Evolutionary conservation across 2,329 filamentous ascomycete species (phyloP), one percentile per base, ranked within the genome.

Genomic region (Diaporthe batatas): DNA sequence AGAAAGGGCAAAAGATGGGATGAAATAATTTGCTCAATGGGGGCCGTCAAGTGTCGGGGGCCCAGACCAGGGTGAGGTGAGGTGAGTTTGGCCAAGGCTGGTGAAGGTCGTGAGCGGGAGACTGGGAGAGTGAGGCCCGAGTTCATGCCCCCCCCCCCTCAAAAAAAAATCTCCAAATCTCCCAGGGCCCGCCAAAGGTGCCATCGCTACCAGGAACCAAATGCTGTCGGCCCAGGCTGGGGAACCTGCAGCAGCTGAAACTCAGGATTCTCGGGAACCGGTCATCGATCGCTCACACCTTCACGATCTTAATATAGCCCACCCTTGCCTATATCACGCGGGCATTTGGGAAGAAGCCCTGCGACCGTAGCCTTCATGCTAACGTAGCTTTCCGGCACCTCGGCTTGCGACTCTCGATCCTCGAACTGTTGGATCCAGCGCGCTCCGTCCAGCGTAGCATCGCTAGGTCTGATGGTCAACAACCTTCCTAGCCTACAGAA

Each of bases 211-310:
- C 34, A 62, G 62, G 62, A 39, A 67, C 18, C 44, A 51, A 14
- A 51, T 42, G 42, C 44, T 62, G 68, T n/a, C 68, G 49, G 68
- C 55, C 44, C 36, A 57, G 62, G 47, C 49, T 70, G 55, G 68
- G 55, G 47, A 39, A 62, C 68, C 68, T 70, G 68, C 68, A 70
- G 68, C 54, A 70, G 44, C 57, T 59, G 68, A 70, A 70, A 70
- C 68, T 53, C 68, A 62, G 57, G 54, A 70, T 70, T 47, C n/a
- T 59, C 54, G 36, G 49, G 54, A 70, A 70, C 68, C 68, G 42
- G 54, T 44, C 55, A 70, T 70, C 68, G 68, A 70, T 70, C 68
- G 39, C 55, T 70, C 68, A 70, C 67, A 69, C 54, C 68, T 59
- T 59, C 39, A 53, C 44, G 68, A 70, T 70, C 44, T 62, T 62